Base-by-base conservation (phyloP, 140 eudicot genomes). In the Ambrosia hybrid region DNA sequence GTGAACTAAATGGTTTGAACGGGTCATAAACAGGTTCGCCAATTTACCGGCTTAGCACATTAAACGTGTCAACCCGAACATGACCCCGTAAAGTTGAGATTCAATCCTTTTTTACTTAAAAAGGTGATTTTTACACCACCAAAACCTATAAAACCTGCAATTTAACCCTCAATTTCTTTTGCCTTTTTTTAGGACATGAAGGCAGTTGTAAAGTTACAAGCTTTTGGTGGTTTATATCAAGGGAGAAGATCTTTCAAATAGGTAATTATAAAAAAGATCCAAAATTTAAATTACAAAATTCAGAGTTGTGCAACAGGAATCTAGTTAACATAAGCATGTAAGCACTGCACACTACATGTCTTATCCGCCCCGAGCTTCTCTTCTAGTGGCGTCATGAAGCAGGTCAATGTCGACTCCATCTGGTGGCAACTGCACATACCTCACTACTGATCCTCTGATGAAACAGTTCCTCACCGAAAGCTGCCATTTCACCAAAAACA, bases 301-400 rank as follows among this genome's bases (percentile, higher is more conserved):
- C 68, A 70, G 38, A 75, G 74, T 72, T 74, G 26, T 46, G 73
- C 73, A 75, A 70, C 77, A 75, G 49, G 43, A n/a, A 68, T 51
- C 52, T 60, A 80, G 52, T 57, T 15, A 46, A n/a, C 49, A 53
- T 41, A 53, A 43, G 51, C 48, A 36, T 41, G 61, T 33, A 51
- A 70, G 55, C 59, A 56, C 26, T 61, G 55, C 59, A 56, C 26
- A 36, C 64, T 16, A 26, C 37, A 68, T 53, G 36, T 48, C 51
- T 71, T 81, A 78, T 64, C 97, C 99, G 56, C 96, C 97, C 7
- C 98, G 91, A 80, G 98, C 98, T 84, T 93, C 98, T 77, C 98
- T 86, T 84, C 98, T 80, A 0, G 98, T 93, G 79, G 98, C 98
- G 87, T 93, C 98, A 57, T 93, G 98, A 33, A 93, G 98, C 83